A percentile compares a stretch with the other conserved stretches of the same genome.
These are phyloP conservation scores for Pyrenophora teres DNA, from an alignment of 2,329 filamentous ascomycete species.

Conservation along the genomic window DNA sequence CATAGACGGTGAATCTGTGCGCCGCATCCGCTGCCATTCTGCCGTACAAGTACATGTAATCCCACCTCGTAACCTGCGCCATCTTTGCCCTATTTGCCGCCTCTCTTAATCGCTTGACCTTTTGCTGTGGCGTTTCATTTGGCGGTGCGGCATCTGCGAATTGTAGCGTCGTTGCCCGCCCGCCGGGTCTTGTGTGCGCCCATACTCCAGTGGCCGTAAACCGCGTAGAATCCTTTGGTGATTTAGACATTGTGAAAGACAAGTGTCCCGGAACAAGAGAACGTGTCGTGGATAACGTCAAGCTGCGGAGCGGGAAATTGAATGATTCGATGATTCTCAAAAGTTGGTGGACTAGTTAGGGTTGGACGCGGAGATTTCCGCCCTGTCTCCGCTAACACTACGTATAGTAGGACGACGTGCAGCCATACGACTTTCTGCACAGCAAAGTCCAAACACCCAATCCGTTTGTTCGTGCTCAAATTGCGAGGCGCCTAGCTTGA, in stretches of 20 bases:
- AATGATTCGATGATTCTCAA: constrained; percentile 38
- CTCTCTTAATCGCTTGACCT: constrained; percentile 57
- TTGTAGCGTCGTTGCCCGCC: constrained; percentile 48
- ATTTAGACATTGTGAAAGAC: constrained; percentile 60
- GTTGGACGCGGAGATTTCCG: constrained; percentile 40
- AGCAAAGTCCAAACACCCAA: not conserved
- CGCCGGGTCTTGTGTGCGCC: constrained; percentile 65
- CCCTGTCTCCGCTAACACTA: constrained; percentile 12
- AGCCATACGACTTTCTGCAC: constrained; percentile 4
- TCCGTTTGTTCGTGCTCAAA: not conserved
- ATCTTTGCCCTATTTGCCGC: constrained; percentile 54
- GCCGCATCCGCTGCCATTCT: constrained; percentile 60
- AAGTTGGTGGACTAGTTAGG: constrained; percentile 37
- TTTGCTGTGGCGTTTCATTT: constrained; percentile 59
- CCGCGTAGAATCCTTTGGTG: constrained; percentile 78
- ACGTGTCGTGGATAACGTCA: constrained; percentile 14
- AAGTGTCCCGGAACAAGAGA: constrained; percentile 5
- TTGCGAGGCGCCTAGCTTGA: not conserved
- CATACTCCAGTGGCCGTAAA: constrained; percentile 74
- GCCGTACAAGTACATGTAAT: constrained; percentile 50
- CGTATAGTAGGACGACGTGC: constrained; percentile 4
- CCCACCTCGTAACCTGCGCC: constrained; percentile 59
- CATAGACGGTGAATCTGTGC: constrained; percentile 64
- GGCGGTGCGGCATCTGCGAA: constrained; percentile 49
- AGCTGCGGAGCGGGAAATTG: constrained; percentile 31